Evolutionary conservation across 2,329 filamentous ascomycete genomes (phyloP), one percentile per base, ranked within the genome.

Genomic region (Claviceps sp.): DNA sequence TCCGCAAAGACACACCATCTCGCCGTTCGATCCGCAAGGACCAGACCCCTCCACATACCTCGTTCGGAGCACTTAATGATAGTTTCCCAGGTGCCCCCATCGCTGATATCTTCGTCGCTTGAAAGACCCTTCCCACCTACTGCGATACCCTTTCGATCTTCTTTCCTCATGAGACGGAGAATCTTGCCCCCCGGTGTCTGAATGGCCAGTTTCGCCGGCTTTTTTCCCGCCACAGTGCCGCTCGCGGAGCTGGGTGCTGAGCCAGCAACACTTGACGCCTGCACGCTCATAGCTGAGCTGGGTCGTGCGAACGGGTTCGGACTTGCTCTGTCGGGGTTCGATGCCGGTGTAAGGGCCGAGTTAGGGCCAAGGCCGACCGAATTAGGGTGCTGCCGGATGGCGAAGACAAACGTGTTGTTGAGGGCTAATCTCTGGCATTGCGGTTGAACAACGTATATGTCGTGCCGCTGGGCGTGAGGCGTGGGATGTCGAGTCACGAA

Each of bases 401-500:
- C 86, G 67, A 98, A 98, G 30, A 98, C 91, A 63, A 96, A 98
- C 0, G 93, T 98, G 65, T 98, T 97, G 72, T 97, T 96, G 52
- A 95, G 75, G 1, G 88, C 90, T 30, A 98, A 74, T 26, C 84
- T 81, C 57, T 85, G 79, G 65, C 93, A 98, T 67, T 98, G 94
- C 1, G 94, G 93, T 64, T 97, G 93, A 45, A 90, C 87, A 56
- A 98, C 87, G 67, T 98, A 98, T 54, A 98, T 83, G 65, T 98
- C 93, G 67, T 98, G 90, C 43, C 91, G 82, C 63, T 95, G 89
- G n/a, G 93, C 93, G 66, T 98, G 93, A 8, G 93, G 93, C 2
- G 93, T 98, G 7, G 94, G 94, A 65, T 98, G 93, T 4, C 93
- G 82, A 41, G 85, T 85, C 46, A 96, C 77, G 67, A 97, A 98